Evolutionary conservation across 192 early-diverging fungal species (phyloP).

Genomic region (Coemansia sp.): DNA sequence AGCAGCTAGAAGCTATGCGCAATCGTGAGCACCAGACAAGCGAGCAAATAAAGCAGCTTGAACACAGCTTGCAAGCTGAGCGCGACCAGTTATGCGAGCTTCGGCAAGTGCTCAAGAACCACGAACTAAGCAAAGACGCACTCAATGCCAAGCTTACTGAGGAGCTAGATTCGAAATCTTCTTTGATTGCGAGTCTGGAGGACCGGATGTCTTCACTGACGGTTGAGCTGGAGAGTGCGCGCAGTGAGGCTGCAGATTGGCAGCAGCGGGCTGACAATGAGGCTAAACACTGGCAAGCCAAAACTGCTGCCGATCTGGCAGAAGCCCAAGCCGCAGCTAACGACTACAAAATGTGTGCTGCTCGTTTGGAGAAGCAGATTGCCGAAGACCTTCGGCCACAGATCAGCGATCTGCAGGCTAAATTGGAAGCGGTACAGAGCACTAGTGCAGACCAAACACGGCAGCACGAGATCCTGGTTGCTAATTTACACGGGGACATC

Average conservation of each 20-base stretch:
- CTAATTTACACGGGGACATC: background rate
- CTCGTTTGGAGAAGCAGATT: background rate
- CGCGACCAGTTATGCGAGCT: background rate
- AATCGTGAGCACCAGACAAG: conserved; percentile 1
- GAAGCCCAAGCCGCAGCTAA: too few relatives aligned
- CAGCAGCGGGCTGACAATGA: background rate
- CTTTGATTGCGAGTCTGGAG: conserved; percentile 2
- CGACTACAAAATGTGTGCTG: background rate
- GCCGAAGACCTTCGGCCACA: conserved; percentile 3
- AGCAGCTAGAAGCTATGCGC: background rate
- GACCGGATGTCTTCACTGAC: background rate
- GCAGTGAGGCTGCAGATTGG: background rate
- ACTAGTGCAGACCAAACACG: background rate
- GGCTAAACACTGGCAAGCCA: background rate
- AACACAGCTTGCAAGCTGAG: conserved; percentile 4
- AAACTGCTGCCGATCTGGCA: background rate
- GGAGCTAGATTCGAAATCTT: conserved; percentile 4
- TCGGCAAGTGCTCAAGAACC: background rate
- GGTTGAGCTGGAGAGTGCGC: background rate
- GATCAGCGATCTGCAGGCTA: background rate
- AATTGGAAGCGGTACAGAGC: background rate
- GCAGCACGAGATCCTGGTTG: background rate
- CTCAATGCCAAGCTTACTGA: conserved; percentile 6
- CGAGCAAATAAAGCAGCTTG: conserved; percentile 11
- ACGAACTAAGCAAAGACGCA: background rate